Percentiles rank a stretch among this genome's conserved stretches.
These are phyloP conservation scores for Aureobasidium sp. DNA, from an alignment of 2,329 filamentous ascomycete species.

Conservation along the genomic window DNA sequence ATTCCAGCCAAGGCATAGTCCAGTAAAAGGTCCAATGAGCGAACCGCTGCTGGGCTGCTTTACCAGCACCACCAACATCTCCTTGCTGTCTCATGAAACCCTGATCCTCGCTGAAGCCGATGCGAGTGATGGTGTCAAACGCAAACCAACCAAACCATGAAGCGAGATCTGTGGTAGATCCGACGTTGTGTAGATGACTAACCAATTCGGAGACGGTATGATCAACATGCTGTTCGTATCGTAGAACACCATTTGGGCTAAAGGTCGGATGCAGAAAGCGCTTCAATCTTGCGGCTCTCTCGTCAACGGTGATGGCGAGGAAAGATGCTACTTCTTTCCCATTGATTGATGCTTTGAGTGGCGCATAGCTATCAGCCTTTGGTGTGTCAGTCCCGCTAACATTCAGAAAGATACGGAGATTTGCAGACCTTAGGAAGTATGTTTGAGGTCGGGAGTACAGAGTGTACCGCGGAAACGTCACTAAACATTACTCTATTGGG, in stretches of 20 bases:
- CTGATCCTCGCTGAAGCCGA: not conserved
- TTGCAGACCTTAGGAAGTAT: not conserved
- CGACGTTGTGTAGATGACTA: not conserved
- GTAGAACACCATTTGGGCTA: not conserved
- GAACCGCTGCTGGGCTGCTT: not conserved
- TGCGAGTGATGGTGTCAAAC: not conserved
- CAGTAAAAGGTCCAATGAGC: not conserved
- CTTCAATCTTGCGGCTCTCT: not conserved
- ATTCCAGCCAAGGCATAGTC: not conserved
- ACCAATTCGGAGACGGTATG: not conserved
- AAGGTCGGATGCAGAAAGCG: not conserved
- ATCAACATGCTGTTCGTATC: not conserved
- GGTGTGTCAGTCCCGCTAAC: not conserved
- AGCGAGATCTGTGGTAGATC: not conserved
- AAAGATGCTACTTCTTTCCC: not conserved
- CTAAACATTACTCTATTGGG: conserved; percentile 1
- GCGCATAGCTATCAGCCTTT: not conserved
- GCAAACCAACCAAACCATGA: not conserved
- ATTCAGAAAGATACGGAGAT: no score
- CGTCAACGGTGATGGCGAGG: not conserved
- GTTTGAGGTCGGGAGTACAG: not conserved
- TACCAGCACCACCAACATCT: not conserved
- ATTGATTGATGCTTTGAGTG: not conserved
- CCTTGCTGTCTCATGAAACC: not conserved
- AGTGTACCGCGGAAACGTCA: not conserved